Conservation (phyloP, 2,329 filamentous ascomycete genomes). For the Sporothrix variecibatus region DNA sequence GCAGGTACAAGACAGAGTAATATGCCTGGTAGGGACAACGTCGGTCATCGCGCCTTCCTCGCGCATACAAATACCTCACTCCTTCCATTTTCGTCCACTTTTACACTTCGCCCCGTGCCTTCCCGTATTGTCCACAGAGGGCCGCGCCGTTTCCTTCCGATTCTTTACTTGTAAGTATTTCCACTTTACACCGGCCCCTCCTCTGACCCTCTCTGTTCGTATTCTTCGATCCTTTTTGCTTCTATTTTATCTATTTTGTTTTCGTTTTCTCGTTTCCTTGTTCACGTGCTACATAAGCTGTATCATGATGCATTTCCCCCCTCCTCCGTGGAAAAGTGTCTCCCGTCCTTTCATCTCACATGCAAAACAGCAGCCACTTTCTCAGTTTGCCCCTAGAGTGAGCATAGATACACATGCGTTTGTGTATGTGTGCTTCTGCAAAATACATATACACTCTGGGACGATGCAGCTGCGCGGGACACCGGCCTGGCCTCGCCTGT, state of each 20-base stretch:
- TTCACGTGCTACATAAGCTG: constrained; percentile 5
- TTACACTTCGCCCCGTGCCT: background rate
- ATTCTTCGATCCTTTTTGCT: background rate
- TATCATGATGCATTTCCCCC: background rate
- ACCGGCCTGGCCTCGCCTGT: background rate
- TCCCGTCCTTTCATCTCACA: background rate
- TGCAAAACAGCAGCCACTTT: background rate
- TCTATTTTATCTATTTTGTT: background rate
- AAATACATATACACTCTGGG: background rate
- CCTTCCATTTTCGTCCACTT: background rate
- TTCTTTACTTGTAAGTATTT: background rate
- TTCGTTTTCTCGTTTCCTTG: background rate
- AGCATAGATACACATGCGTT: background rate
- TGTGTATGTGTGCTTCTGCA: background rate
- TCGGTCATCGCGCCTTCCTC: constrained; percentile 1
- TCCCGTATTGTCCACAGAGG: constrained; percentile 6
- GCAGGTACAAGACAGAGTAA: background rate
- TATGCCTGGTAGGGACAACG: background rate
- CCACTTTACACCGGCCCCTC: background rate
- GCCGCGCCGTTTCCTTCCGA: constrained; percentile 7
- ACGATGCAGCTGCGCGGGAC: background rate
- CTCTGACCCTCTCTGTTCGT: background rate
- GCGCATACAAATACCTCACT: background rate
- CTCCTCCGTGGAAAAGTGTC: background rate
- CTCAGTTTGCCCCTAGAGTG: background rate